phyloP scores from a whole-genome alignment of 1,284 basidiomycete species.

The Tremellales sp. region DNA sequence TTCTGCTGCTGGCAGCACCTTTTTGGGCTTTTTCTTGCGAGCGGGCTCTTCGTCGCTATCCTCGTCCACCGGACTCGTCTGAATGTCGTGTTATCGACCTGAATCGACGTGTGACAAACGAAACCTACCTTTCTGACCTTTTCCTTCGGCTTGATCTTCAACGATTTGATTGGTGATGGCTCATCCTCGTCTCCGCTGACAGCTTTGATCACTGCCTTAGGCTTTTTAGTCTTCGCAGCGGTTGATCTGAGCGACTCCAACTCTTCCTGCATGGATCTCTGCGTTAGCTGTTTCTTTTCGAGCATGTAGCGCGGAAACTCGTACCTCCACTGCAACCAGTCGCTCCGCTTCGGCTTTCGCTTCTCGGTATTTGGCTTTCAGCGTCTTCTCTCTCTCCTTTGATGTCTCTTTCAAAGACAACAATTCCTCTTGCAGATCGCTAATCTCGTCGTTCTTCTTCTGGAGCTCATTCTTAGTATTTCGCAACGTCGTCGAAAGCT shows the following conservation, averaged over 20 bases:
- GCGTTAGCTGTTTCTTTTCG: conserved; percentile 4
- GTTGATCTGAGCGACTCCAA: conserved; percentile 23
- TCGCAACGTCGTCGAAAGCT: conserved; percentile 29
- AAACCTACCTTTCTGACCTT: conserved; percentile 20
- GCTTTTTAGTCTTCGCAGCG: conserved; percentile 3
- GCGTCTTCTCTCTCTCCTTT: conserved; percentile 29
- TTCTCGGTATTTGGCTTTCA: conserved; percentile 23
- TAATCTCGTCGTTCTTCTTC: conserved; percentile 23
- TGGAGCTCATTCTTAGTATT: conserved; percentile 25
- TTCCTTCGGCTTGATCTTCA: conserved; percentile 12
- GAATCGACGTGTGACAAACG: neutral
- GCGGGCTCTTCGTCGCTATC: conserved; percentile 22
- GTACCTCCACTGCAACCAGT: conserved; percentile 31
- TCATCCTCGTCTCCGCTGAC: conserved; percentile 17
- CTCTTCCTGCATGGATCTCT: conserved; percentile 20
- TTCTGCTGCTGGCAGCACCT: neutral
- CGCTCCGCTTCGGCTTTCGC: conserved; percentile 28
- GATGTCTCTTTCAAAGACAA: conserved; percentile 20
- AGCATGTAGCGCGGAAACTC: neutral
- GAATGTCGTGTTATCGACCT: neutral
- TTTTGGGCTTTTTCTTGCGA: conserved; percentile 27
- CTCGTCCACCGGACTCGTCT: conserved; percentile 23
- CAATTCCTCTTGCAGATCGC: conserved; percentile 34
- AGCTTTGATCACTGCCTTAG: neutral
- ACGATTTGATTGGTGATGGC: neutral